These are phyloP conservation scores for Lactarius indigo DNA, from an alignment of 768 basidiomycete genomes.

Conservation along the genomic window DNA sequence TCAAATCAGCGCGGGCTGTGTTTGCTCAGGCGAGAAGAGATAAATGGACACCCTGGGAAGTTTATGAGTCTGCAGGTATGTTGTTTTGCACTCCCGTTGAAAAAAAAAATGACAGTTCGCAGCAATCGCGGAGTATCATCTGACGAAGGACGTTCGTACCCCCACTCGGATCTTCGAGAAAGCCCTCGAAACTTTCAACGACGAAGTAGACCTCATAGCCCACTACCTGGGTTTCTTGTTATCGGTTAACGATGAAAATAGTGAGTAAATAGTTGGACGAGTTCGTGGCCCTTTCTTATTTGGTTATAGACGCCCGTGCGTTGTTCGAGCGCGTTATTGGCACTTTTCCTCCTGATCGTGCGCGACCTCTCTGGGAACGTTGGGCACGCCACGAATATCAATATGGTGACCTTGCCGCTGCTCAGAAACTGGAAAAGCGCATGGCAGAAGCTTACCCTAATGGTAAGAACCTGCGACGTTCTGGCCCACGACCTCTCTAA, in stretches of 20 bases:
- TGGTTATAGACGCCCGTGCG: constrained; percentile 79
- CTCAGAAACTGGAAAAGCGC: constrained; percentile 85
- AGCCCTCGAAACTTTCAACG: constrained; percentile 78
- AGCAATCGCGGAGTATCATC: constrained; percentile 96
- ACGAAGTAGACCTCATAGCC: constrained; percentile 81
- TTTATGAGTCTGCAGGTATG: constrained; percentile 88
- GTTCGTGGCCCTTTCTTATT: constrained; percentile 18
- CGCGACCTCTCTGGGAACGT: constrained; percentile 88
- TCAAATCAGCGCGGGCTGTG: constrained; percentile 69
- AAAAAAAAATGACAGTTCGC: constrained; percentile 14
- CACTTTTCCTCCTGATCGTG: constrained; percentile 72
- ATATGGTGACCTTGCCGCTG: constrained; percentile 86
- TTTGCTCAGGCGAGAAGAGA: constrained; percentile 82
- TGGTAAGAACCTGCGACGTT: constrained; percentile 44
- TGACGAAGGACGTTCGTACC: constrained; percentile 71
- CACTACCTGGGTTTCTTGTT: constrained; percentile 92
- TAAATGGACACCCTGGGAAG: constrained; percentile 82
- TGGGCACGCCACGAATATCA: constrained; percentile 96
- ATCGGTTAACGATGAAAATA: constrained; percentile 91
- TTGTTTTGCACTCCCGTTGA: background rate
- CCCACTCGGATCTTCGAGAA: constrained; percentile 92
- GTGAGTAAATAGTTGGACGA: constrained; percentile 40
- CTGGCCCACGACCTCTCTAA: background rate
- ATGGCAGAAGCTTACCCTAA: constrained; percentile 85
- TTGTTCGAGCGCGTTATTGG: constrained; percentile 87